These are phyloP conservation scores for Blastobotrys niveus DNA, from an alignment of 1,139 yeast genomes.

Conservation along the genomic window DNA sequence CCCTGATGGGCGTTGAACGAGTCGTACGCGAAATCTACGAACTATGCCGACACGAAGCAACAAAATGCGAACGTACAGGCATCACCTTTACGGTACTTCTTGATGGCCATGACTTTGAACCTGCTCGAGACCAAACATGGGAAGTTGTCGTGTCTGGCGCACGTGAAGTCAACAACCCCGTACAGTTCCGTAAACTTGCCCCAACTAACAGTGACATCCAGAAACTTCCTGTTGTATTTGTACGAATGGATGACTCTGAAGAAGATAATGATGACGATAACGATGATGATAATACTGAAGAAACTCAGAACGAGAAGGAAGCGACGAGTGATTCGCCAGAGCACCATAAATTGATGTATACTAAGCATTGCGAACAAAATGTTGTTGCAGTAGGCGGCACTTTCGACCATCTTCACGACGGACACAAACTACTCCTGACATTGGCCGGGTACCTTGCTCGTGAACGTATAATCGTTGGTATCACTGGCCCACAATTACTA, in stretches of 20 bases:
- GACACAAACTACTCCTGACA: slow-evolving; percentile 81
- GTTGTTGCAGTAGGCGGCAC: slow-evolving; percentile 74
- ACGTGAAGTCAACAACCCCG: slow-evolving; percentile 24
- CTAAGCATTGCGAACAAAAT: slow-evolving; percentile 17
- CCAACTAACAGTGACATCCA: slow-evolving; percentile 22
- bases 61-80: slow-evolving; percentile 20
- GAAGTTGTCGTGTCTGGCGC: slow-evolving; percentile 33
- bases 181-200: slow-evolving; percentile 25
- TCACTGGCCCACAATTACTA: slow-evolving; percentile 74
- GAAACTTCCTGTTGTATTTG: slow-evolving; percentile 28
- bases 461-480: slow-evolving; percentile 61
- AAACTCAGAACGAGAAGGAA: background rate
- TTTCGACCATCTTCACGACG: slow-evolving; percentile 93
- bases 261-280: background rate
- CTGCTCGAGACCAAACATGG: slow-evolving; percentile 30
- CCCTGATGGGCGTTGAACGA: slow-evolving; percentile 29
- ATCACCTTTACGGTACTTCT: slow-evolving; percentile 35
- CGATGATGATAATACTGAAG: background rate
- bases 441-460: slow-evolving; percentile 60
- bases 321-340: slow-evolving; percentile 8
- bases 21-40: slow-evolving; percentile 30
- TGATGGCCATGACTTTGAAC: slow-evolving; percentile 31
- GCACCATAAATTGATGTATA: slow-evolving; percentile 7
- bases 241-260: slow-evolving; percentile 20
- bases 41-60: slow-evolving; percentile 24